Evolutionary conservation across 1,139 yeast genomes (phyloP).

Genomic region (Kurtzmaniella quercitrusa): DNA sequence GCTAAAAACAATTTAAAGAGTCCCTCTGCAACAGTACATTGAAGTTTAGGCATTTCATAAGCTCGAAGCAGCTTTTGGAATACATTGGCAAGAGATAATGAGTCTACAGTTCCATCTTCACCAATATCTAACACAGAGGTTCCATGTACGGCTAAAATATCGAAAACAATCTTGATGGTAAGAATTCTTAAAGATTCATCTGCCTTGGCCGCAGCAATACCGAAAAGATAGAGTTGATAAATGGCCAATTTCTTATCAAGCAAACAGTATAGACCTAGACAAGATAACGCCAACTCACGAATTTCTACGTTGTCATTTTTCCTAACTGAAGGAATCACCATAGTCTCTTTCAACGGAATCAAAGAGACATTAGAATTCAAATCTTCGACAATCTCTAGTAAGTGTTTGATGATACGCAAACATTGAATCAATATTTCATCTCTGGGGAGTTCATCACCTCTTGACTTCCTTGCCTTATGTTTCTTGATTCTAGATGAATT

Average conservation of each 20-base stretch:
- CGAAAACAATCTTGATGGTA: constrained; percentile 70
- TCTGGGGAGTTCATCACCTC: constrained; percentile 34
- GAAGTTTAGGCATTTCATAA: constrained; percentile 59
- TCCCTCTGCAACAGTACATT: constrained; percentile 83
- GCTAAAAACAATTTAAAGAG: constrained; percentile 78
- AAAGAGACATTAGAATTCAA: constrained; percentile 66
- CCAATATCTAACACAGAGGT: constrained; percentile 53
- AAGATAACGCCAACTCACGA: constrained; percentile 65
- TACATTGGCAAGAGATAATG: constrained; percentile 57
- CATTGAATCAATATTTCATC: constrained; percentile 59
- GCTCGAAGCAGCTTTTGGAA: constrained; percentile 64
- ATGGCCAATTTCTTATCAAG: constrained; percentile 63
- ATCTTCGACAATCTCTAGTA: constrained; percentile 63
- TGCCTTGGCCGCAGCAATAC: constrained; percentile 55
- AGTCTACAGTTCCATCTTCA: constrained; percentile 52
- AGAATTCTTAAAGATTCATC: constrained; percentile 57
- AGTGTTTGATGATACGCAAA: constrained; percentile 63
- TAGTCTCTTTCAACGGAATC: constrained; percentile 67
- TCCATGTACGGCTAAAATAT: constrained; percentile 76
- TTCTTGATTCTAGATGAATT: constrained; percentile 4
- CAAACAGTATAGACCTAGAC: constrained; percentile 77
- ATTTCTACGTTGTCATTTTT: constrained; percentile 53
- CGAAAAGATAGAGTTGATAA: constrained; percentile 56
- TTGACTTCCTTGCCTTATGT: constrained; percentile 22
- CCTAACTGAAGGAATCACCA: constrained; percentile 80